Conservation (phyloP, 805 yeast genomes). For the Tetrapisispora iriomotensis region DNA sequence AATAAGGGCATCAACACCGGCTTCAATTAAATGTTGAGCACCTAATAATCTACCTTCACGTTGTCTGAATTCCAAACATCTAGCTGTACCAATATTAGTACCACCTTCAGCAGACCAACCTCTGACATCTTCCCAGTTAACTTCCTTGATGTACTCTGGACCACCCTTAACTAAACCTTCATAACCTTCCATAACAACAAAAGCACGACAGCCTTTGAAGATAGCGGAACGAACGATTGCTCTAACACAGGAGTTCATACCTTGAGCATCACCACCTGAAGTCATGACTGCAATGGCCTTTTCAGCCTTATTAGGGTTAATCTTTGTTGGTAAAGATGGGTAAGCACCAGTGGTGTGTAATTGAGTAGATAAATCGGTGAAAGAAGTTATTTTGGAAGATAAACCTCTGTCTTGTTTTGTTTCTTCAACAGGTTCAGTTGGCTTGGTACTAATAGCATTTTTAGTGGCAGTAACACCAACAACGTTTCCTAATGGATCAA, state of each 20-base stretch:
- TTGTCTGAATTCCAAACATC: conserved; percentile 59
- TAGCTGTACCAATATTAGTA: conserved; percentile 70
- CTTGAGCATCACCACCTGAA: conserved; percentile 76
- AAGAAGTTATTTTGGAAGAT: conserved; percentile 17
- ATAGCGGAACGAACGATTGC: conserved; percentile 66
- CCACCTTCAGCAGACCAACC: conserved; percentile 67
- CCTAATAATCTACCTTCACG: conserved; percentile 55
- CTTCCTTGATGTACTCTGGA: conserved; percentile 39
- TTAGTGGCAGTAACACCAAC: conserved; percentile 64
- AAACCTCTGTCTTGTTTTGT: conserved; percentile 7
- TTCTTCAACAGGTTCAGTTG: conserved; percentile 10
- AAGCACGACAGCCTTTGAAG: conserved; percentile 53
- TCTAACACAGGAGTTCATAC: conserved; percentile 69
- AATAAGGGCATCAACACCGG: conserved; percentile 68
- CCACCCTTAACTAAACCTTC: conserved; percentile 66
- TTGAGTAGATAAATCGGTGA: conserved; percentile 16
- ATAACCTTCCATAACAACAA: conserved; percentile 64
- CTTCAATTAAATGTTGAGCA: conserved; percentile 53
- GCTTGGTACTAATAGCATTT: conserved; percentile 46
- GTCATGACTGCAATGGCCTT: conserved; percentile 68
- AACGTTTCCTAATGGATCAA: conserved; percentile 78
- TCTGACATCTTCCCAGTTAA: conserved; percentile 66
- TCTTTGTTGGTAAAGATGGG: conserved; percentile 16
- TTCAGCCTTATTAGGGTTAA: conserved; percentile 14
- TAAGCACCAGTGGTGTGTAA: conserved; percentile 11